Base-by-base conservation (phyloP, 2,329 filamentous ascomycete species). In the Fusarium algeriense region DNA sequence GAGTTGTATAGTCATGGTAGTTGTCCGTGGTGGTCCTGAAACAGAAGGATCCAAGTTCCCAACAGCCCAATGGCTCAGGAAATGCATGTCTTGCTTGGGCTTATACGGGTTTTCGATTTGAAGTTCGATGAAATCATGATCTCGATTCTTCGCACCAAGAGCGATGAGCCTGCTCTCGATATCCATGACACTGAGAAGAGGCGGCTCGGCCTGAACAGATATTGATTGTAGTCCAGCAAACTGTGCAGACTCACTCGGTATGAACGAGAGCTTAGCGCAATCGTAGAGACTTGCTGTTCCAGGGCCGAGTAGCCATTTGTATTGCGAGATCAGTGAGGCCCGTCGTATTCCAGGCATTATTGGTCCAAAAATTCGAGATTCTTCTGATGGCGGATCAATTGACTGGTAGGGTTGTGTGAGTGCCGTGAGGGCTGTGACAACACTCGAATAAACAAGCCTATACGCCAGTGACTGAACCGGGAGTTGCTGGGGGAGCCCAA, bases 131-230 rank as follows among this genome's bases (percentile, higher is more conserved):
- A 38, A 9, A 2, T 53, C 49, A 41, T 32, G 17, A 53, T 53
- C 35, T 30, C 15, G 35, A 20, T 30, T 53, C 20, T 26, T 40
- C 4, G 49, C 49, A 15, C 49, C 49, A n/a, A 53, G 49, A n/a
- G 49, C 35, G 26, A 53, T 17, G 2, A 53, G 49, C 14, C 35
- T 53, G 19, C 23, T 53, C 12, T 52, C 48, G 19, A 52, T 19
- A 40, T 52, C 48, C 48, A 52, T 52, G 23, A 52, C 48, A 13
- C 48, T 52, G 34, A 52, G 48, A 30, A 52, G 15, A 28, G 48
- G 34, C 48, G 28, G 35, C 34, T 30, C 48, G 14, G 34, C 17
- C 26, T 28, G 34, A 38, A 14, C 34, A 38, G 49, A 28, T 11
- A 8, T 53, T 40, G 49, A 6, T 30, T 40, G 17, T 30, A 17